Conservation (phyloP, 495 filamentous ascomycete genomes). For the Aspergillus steynii region DNA sequence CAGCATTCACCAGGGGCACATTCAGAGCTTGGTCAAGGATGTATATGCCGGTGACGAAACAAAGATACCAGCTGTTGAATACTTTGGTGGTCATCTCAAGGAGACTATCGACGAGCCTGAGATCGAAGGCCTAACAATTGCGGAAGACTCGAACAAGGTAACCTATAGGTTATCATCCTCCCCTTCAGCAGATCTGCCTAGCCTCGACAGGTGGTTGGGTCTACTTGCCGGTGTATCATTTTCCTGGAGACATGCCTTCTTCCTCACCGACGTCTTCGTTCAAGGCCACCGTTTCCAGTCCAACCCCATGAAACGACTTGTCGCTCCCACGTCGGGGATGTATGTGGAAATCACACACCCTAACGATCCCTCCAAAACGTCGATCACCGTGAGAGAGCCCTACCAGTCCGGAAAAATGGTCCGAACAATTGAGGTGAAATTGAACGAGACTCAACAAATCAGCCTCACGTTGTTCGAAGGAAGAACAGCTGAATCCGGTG, state of each 20-base stretch:
- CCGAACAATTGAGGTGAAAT: conserved; percentile 81
- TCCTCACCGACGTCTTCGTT: conserved; percentile 90
- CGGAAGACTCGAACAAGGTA: conserved; percentile 70
- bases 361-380: conserved; percentile 73
- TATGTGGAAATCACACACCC: conserved; percentile 84
- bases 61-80: conserved; percentile 82
- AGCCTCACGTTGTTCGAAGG: conserved; percentile 84
- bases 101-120: conserved; percentile 57
- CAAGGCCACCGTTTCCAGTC: conserved; percentile 96
- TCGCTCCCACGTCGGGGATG: conserved; percentile 80
- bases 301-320: conserved; percentile 90
- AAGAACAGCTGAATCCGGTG: conserved; percentile 74
- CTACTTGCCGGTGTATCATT: conserved; percentile 82
- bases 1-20: conserved; percentile 83
- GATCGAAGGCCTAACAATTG: conserved; percentile 78
- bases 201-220: conserved; percentile 76
- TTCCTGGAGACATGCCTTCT: conserved; percentile 96
- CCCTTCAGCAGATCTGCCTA: conserved; percentile 69
- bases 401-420: conserved; percentile 66
- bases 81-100: conserved; percentile 84
- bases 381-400: conserved; percentile 74
- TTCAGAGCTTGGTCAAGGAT: conserved; percentile 73
- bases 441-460: conserved; percentile 75
- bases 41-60: conserved; percentile 72
- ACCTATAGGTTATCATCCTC: conserved; percentile 77